Conservation (phyloP, 2,329 filamentous ascomycete species). For the Sarocladium kiliense region DNA sequence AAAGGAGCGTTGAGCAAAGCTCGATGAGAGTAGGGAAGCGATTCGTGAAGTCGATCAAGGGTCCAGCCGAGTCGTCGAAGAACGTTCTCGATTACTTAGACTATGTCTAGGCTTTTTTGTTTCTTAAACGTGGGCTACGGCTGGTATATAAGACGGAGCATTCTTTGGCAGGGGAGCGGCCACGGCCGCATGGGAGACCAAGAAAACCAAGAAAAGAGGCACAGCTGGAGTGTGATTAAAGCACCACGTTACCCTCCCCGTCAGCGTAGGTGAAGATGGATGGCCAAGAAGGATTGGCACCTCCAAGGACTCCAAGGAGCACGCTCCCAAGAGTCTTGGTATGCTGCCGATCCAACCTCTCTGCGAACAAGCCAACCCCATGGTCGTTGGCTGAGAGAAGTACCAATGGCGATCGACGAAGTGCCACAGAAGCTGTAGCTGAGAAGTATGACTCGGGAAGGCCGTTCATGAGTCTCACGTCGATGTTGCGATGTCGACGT, state of each 20-base stretch:
- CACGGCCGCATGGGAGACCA: neutral
- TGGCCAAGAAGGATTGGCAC: constrained; percentile 6
- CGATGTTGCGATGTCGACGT: no score
- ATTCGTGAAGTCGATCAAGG: neutral
- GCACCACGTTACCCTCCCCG: neutral
- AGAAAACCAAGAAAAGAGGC: neutral
- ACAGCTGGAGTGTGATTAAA: neutral
- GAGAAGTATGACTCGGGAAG: no score
- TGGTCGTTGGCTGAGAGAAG: neutral
- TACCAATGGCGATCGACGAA: neutral
- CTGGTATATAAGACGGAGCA: neutral
- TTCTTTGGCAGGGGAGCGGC: neutral
- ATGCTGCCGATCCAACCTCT: constrained; percentile 1
- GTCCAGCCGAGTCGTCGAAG: neutral
- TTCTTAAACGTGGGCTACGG: neutral
- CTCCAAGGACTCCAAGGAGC: constrained; percentile 6
- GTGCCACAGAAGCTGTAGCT: no score
- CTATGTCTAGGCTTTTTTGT: neutral
- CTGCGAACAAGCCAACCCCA: neutral
- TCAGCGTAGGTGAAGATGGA: neutral
- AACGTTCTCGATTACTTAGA: neutral
- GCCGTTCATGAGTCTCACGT: no score
- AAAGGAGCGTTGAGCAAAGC: neutral
- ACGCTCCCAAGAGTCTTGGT: constrained; percentile 3
- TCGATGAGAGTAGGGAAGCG: neutral